Base-by-base conservation (phyloP, 495 filamentous ascomycete genomes). In the Usnea hakonensis region DNA sequence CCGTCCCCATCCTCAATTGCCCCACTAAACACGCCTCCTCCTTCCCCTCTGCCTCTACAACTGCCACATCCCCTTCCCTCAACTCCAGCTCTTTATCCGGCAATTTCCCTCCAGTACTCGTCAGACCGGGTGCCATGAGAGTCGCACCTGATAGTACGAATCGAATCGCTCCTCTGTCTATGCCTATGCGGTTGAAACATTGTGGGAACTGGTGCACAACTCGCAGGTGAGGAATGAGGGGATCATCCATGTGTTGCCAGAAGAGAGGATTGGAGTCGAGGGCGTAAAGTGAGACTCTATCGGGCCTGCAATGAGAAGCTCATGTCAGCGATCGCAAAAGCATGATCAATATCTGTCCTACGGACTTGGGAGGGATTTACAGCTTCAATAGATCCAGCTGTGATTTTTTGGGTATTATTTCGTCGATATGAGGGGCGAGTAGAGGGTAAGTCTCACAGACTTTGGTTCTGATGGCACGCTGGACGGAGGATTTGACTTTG, bases 401-500 rank as follows among this genome's bases (percentile, higher is more conserved):
- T n/a, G 85, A 83, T 71, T 97, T 97, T 78, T 97, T 97, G 16
- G 94, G 94, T 59, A 98, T 82, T 60, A 98, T 87, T 70, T 95
- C 90, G 71, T 98, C 94, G 75, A 97, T 96, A 74, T 89, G 81
- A 0, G 90, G 90, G 61, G 85, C 85, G 58, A 97, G 89, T 19
- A 88, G 80, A 2, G 94, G 94, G 76, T 92, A 96, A 50, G 90
- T 87, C 40, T 90, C 82, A 64, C 90, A 74, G 68, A 97, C 78
- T 67, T 89, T 89, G 61, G 86, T 80, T 68, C 94, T 88, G 63
- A 98, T 82, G 64, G 79, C 84, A 64, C 94, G 90, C 76, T 96
- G 91, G 46, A 89, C 90, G 21, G 92, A 96, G 68, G 93, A 96
- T 77, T 97, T 98, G 75, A 98, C 90, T 82, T 97, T 98, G 64